A percentile compares a stretch with the other conserved stretches of the same genome.
These are phyloP conservation scores for barley (Hordeum vulgare) DNA, from an alignment of 176 grass and related monocot species.

Conservation along the genomic window DNA sequence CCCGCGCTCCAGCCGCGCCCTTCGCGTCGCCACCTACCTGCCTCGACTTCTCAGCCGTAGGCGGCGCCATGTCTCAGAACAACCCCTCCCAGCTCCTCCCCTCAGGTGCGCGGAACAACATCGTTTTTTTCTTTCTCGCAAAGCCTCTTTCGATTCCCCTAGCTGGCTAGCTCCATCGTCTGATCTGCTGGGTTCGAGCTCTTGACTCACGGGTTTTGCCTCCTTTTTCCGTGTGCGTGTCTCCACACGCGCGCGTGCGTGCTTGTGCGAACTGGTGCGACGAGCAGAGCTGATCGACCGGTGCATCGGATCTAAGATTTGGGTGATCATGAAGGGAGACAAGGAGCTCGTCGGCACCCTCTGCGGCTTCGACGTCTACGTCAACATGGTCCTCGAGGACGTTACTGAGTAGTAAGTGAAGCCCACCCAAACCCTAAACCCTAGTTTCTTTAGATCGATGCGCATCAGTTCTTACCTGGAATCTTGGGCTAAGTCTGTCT, in stretches of 20 bases:
- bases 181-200: background rate
- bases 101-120: conserved; percentile 42
- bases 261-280: background rate
- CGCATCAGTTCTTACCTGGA: background rate
- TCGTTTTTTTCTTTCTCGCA: background rate
- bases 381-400: conserved; percentile 99
- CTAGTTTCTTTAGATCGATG: background rate
- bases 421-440: conserved; percentile 43
- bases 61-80: conserved; percentile 57
- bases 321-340: conserved; percentile 99
- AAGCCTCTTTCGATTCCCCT: background rate
- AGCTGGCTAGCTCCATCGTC: background rate
- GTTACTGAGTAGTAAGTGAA: conserved; percentile 92
- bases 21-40: background rate
- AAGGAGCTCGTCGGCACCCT: conserved; percentile 98
- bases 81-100: conserved; percentile 97
- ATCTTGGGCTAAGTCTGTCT: background rate
- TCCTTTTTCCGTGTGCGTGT: background rate
- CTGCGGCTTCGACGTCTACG: conserved; percentile 93
- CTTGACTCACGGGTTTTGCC: background rate
- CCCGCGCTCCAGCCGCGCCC: background rate
- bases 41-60: background rate
- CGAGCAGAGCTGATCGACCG: conserved; percentile 86
- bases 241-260: background rate
- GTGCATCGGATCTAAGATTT: conserved; percentile 98